Percentiles rank a stretch among this genome's conserved stretches.
phyloP scores from a whole-genome alignment of 2,329 filamentous ascomycete genomes.

The Verticillium isaacii region DNA sequence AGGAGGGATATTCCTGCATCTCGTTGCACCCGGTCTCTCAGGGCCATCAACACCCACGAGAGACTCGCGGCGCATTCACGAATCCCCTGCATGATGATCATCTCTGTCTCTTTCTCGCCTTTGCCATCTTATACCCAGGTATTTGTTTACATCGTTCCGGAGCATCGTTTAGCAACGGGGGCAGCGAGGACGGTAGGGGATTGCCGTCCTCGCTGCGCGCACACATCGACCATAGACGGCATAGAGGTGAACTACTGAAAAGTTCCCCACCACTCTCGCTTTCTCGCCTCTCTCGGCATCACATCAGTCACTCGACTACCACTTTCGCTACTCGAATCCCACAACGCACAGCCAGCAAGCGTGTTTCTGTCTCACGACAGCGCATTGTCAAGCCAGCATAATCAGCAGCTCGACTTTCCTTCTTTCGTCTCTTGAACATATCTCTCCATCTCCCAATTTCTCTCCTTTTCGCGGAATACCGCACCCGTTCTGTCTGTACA shows the following conservation, averaged over 20 bases:
- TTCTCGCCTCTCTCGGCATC: not conserved
- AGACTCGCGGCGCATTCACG: constrained; percentile 9
- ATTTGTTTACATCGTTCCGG: constrained; percentile 10
- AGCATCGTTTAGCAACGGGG: constrained; percentile 10
- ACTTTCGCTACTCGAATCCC: not conserved
- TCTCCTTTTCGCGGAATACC: constrained; percentile 2
- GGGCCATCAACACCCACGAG: constrained; percentile 4
- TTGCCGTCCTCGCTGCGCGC: constrained; percentile 1
- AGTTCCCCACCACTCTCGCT: constrained; percentile 2
- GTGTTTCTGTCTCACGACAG: constrained; percentile 6
- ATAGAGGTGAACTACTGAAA: constrained; percentile 11
- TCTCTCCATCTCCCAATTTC: constrained; percentile 1
- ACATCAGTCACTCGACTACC: not conserved
- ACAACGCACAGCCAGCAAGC: constrained; percentile 1
- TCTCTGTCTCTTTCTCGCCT: constrained; percentile 6
- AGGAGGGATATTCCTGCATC: not conserved
- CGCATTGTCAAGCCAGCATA: constrained; percentile 5
- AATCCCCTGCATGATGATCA: constrained; percentile 13
- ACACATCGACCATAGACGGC: constrained; percentile 13
- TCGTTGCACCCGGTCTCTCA: not conserved
- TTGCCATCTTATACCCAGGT: constrained; percentile 16
- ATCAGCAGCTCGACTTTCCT: not conserved
- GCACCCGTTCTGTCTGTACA: constrained; percentile 10
- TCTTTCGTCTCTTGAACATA: constrained; percentile 3
- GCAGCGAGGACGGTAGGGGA: not conserved